These are phyloP conservation scores for Stagonosporopsis chrysanthemi DNA, from an alignment of 2,329 filamentous ascomycete genomes.

Conservation along the genomic window DNA sequence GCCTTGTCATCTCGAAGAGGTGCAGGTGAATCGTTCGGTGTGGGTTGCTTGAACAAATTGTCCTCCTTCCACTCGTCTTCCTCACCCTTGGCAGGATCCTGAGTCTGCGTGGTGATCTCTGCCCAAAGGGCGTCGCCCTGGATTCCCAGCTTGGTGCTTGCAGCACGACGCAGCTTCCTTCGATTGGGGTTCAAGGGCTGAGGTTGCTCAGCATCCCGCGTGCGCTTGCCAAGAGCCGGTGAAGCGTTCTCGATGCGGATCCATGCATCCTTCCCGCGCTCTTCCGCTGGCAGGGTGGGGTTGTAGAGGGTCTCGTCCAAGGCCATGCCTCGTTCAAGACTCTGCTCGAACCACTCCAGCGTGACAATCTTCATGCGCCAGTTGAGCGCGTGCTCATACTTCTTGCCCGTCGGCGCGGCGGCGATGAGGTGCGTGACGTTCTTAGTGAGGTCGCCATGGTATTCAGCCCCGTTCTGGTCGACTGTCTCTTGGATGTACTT, in stretches of 20 bases:
- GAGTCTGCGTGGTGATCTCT: constrained; percentile 71
- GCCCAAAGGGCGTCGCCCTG: constrained; percentile 90
- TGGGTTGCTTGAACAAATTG: constrained; percentile 30
- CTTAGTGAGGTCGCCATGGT: constrained; percentile 86
- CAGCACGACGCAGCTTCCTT: constrained; percentile 85
- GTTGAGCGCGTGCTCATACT: constrained; percentile 84
- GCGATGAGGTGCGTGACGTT: constrained; percentile 88
- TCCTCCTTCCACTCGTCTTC: constrained; percentile 48
- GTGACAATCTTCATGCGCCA: constrained; percentile 85
- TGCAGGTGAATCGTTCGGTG: constrained; percentile 20
- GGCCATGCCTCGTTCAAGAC: constrained; percentile 84
- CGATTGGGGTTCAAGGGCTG: constrained; percentile 57
- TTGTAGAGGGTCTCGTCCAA: constrained; percentile 87
- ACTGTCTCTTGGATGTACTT: constrained; percentile 74
- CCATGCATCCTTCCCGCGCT: constrained; percentile 83
- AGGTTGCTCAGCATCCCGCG: constrained; percentile 39
- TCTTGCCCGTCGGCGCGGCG: constrained; percentile 79
- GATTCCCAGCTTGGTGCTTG: constrained; percentile 80
- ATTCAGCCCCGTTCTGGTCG: constrained; percentile 76
- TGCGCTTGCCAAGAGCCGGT: constrained; percentile 52
- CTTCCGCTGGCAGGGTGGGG: constrained; percentile 70
- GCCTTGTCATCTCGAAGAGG: constrained; percentile 6
- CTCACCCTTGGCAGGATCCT: constrained; percentile 33
- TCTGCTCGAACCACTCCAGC: constrained; percentile 85
- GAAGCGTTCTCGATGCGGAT: constrained; percentile 52